A percentile compares a stretch with the other conserved stretches of the same genome.
Evolutionary conservation across 2,329 filamentous ascomycete species (phyloP).

Genomic region (Arachnopeziza araneosa): DNA sequence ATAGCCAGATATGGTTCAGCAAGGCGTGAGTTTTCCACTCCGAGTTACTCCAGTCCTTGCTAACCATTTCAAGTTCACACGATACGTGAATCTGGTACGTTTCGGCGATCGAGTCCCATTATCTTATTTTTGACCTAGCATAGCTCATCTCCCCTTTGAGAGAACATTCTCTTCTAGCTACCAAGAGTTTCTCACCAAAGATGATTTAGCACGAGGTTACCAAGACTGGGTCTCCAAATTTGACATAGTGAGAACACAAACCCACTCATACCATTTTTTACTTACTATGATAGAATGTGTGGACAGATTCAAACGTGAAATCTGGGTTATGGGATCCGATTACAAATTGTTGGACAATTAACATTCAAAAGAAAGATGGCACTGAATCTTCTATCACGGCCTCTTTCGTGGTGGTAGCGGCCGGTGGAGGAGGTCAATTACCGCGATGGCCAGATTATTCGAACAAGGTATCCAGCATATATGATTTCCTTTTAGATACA

Average conservation of each 20-base stretch:
- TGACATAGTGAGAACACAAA: slow-evolving; percentile 5
- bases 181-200: slow-evolving; percentile 11
- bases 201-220: slow-evolving; percentile 14
- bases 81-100: slow-evolving; percentile 10
- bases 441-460: slow-evolving; percentile 5
- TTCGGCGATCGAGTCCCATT: not conserved
- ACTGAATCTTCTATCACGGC: slow-evolving; percentile 1
- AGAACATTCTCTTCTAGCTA: slow-evolving; percentile 10
- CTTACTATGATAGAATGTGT: slow-evolving; percentile 6
- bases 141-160: slow-evolving; percentile 16
- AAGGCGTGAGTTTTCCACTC: slow-evolving; percentile 5
- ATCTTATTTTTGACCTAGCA: not conserved
- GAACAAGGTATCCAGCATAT: slow-evolving; percentile 1
- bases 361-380: not conserved
- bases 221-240: slow-evolving; percentile 12
- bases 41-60: not conserved
- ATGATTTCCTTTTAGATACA: not conserved
- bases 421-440: slow-evolving; percentile 9
- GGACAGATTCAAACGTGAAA: slow-evolving; percentile 1
- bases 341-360: slow-evolving; percentile 7
- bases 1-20: slow-evolving; percentile 36
- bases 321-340: slow-evolving; percentile 8
- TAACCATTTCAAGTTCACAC: slow-evolving; percentile 11
- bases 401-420: slow-evolving; percentile 11
- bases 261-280: not conserved